phyloP scores from a whole-genome alignment of 208 protist genomes.

The Endotrypanum monterogeii region DNA sequence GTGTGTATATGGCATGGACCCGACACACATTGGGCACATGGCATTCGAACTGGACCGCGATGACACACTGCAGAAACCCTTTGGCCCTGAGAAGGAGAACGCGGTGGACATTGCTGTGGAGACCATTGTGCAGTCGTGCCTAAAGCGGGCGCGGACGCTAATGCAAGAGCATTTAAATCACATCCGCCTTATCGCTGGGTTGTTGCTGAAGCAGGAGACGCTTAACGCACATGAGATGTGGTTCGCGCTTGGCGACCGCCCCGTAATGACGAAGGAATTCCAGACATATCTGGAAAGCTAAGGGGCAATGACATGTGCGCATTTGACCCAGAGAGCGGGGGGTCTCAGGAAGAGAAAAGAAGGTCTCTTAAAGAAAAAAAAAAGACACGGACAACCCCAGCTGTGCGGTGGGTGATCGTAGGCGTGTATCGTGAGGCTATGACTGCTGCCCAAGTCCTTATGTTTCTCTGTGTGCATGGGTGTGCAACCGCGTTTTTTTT shows the following conservation, averaged over 20 bases:
- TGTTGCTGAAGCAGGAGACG: slow-evolving; percentile 85
- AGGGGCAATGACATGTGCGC: background rate
- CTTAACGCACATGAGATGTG: slow-evolving; percentile 83
- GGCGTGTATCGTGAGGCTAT: background rate
- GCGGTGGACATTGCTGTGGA: slow-evolving; percentile 92
- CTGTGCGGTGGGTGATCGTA: background rate
- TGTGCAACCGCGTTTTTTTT: too few species aligned
- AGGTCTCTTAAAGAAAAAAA: too few species aligned
- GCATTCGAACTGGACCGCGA: slow-evolving; percentile 74
- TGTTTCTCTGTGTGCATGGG: too few species aligned
- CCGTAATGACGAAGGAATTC: slow-evolving; percentile 81
- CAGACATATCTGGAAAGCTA: slow-evolving; percentile 76
- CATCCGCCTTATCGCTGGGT: slow-evolving; percentile 65
- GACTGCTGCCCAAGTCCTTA: background rate
- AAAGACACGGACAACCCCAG: too few species aligned
- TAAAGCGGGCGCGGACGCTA: slow-evolving; percentile 66
- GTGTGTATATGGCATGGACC: slow-evolving; percentile 90
- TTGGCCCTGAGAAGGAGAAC: slow-evolving; percentile 92
- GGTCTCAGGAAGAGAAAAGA: too few species aligned
- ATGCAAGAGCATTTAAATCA: slow-evolving; percentile 59
- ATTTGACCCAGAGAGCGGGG: background rate
- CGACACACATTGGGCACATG: slow-evolving; percentile 77
- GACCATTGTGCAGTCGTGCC: slow-evolving; percentile 67
- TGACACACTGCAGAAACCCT: slow-evolving; percentile 92
- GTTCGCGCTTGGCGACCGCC: slow-evolving; percentile 67